A percentile compares a stretch with the other conserved stretches of the same genome.
These are phyloP conservation scores for Thelonectria blattea DNA, from an alignment of 2,329 filamentous ascomycete genomes.

Conservation along the genomic window DNA sequence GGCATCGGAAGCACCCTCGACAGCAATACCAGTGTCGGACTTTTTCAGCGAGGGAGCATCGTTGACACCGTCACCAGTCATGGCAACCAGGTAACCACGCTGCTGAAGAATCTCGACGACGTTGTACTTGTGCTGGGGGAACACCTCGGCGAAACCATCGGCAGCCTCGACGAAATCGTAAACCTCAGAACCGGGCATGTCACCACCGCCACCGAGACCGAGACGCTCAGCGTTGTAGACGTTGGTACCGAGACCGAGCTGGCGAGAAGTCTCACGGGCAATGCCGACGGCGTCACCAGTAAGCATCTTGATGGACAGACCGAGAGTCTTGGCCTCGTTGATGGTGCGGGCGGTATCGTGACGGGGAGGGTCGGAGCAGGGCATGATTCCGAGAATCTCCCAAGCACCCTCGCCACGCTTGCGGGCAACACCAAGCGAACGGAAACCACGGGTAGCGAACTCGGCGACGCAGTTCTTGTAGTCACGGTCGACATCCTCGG, in stretches of 20 bases:
- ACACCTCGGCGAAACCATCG: slow-evolving; percentile 93
- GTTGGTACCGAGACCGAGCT: slow-evolving; percentile 90
- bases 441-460: slow-evolving; percentile 91
- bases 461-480: slow-evolving; percentile 95
- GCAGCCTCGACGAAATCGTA: slow-evolving; percentile 96
- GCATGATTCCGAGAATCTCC: slow-evolving; percentile 96
- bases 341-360: slow-evolving; percentile 91
- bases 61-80: slow-evolving; percentile 97
- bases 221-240: slow-evolving; percentile 94
- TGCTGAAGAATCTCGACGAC: slow-evolving; percentile 87
- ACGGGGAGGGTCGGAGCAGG: slow-evolving; percentile 88
- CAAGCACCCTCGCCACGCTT: slow-evolving; percentile 82
- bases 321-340: slow-evolving; percentile 85
- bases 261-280: slow-evolving; percentile 87
- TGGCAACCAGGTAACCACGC: slow-evolving; percentile 91
- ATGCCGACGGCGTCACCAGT: slow-evolving; percentile 95
- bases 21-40: slow-evolving; percentile 95
- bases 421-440: slow-evolving; percentile 90
- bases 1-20: slow-evolving; percentile 90
- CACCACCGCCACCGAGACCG: slow-evolving; percentile 86
- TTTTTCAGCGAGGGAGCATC: slow-evolving; percentile 92
- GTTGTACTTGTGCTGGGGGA: slow-evolving; percentile 86
- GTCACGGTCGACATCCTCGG: slow-evolving; percentile 76
- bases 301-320: slow-evolving; percentile 94
- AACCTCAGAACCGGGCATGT: slow-evolving; percentile 92